phyloP scores from a whole-genome alignment of 805 yeast genomes.

The Scheffersomyces stipitis region DNA sequence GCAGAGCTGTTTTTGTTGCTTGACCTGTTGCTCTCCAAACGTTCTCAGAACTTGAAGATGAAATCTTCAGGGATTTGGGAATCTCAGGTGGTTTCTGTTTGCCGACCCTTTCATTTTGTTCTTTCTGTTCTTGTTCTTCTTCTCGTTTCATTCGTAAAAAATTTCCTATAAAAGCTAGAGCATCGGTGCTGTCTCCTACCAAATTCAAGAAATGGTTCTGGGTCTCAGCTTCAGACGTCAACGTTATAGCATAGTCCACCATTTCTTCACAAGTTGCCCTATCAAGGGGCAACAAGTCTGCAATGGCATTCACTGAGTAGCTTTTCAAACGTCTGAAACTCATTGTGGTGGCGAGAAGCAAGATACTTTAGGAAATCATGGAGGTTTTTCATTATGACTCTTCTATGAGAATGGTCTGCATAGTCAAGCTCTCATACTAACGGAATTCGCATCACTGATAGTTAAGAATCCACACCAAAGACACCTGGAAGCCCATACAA shows the following conservation, averaged over 20 bases:
- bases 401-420: too few relatives aligned
- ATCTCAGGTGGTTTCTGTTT: conserved; percentile 7
- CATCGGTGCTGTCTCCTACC: conserved; percentile 56
- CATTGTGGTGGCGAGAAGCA: too few relatives aligned
- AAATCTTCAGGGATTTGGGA: too few relatives aligned
- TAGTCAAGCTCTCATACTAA: too few relatives aligned
- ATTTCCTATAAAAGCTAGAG: conserved; percentile 46
- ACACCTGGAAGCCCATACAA: too few relatives aligned
- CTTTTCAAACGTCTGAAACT: conserved; percentile 20
- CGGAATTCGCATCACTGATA: too few relatives aligned
- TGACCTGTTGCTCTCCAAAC: conserved; percentile 3
- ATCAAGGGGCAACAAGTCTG: conserved; percentile 55
- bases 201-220: conserved; percentile 54
- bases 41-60: too few relatives aligned
- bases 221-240: conserved; percentile 48
- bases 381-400: too few relatives aligned
- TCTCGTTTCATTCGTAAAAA: conserved; percentile 43
- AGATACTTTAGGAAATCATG: too few relatives aligned
- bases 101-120: conserved; percentile 1
- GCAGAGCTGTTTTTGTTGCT: conserved; percentile 1
- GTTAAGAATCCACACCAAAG: too few relatives aligned
- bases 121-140: conserved; percentile 12
- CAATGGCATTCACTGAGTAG: conserved; percentile 27
- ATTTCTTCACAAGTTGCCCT: conserved; percentile 54
- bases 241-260: conserved; percentile 50